A percentile compares a stretch with the other conserved stretches of the same genome.
These are phyloP conservation scores for Apiospora malaysiana DNA, from an alignment of 2,329 filamentous ascomycete genomes.

Conservation along the genomic window DNA sequence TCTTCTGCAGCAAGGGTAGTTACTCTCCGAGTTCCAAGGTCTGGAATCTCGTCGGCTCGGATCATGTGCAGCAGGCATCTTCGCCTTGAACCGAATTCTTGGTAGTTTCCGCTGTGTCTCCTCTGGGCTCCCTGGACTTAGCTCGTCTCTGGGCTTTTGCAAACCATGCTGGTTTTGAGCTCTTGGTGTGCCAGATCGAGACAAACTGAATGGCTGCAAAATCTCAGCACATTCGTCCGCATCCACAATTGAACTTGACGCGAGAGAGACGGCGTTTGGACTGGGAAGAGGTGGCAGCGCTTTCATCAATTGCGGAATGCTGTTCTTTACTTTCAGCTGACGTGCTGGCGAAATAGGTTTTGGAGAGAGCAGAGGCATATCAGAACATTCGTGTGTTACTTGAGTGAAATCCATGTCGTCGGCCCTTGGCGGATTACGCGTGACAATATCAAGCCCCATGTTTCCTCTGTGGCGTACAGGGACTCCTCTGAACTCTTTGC, in stretches of 20 bases:
- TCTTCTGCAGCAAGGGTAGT: constrained; percentile 25
- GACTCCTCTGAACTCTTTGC: neutral
- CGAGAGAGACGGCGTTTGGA: constrained; percentile 25
- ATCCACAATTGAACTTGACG: constrained; percentile 30
- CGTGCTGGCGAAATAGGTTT: constrained; percentile 54
- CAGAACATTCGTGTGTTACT: constrained; percentile 38
- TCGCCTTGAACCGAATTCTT: constrained; percentile 36
- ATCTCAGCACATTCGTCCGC: constrained; percentile 31
- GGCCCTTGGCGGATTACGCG: constrained; percentile 21
- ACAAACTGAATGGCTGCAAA: constrained; percentile 35
- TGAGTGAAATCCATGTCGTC: constrained; percentile 34
- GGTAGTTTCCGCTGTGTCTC: constrained; percentile 31
- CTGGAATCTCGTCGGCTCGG: constrained; percentile 24
- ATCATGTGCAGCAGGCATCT: constrained; percentile 27
- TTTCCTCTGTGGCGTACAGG: neutral
- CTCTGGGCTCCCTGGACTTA: neutral
- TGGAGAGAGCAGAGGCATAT: constrained; percentile 49
- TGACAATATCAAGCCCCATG: constrained; percentile 6
- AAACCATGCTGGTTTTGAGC: neutral
- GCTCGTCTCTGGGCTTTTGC: neutral
- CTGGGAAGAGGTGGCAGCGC: constrained; percentile 52
- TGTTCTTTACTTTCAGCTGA: constrained; percentile 53
- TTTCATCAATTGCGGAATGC: constrained; percentile 59
- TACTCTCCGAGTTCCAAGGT: constrained; percentile 24
- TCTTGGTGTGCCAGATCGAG: constrained; percentile 22